Base-by-base conservation (phyloP, 768 basidiomycete species). In the Fomitopsis serialis region DNA sequence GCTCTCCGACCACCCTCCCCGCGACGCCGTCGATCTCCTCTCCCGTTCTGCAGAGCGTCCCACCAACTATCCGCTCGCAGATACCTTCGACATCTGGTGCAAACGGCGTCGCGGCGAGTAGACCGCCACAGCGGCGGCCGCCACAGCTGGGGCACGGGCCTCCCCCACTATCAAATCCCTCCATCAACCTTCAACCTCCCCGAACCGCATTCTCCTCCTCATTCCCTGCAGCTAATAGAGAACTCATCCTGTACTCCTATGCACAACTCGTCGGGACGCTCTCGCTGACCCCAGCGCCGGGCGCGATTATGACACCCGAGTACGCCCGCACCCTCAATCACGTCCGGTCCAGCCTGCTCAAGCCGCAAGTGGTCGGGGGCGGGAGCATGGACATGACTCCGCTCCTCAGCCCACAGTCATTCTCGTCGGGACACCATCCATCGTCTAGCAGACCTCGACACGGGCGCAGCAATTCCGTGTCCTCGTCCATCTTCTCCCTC, bases 161-260 rank as follows among this genome's bases (percentile, higher is more conserved):
- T 7, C 69, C 62, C 13, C 58, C 57, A 4, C 25, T 47, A 5
- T 51, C 54, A 47, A 64, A 42, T 70, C 60, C 45, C 6, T 15
- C 37, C 37, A 17, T 40, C 37, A 54, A 56, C 13, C 53, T 43
- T 43, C 57, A 54, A 27, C 55, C 55, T 6, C 45, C 70, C 13
- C 74, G 73, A 22, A 71, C 74, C 1, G 74, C 78, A 4, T 75
- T 72, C 17, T 69, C 75, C 2, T 66, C 74, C 1, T 45, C 57
- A 1, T 78, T 80, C 62, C 69, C 78, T 32, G 67, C 74, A 22
- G 66, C 76, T 2, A 80, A 80, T 54, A 74, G 78, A 0, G 87
- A 92, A 57, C 70, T 89, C 17, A 80, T 94, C 19, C 77, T 94
- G 1, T 94, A 94, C 66, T 84, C 92, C 0, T 94, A 94, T 59